These are phyloP conservation scores for Aspergillus thermomutatus DNA, from an alignment of 2,329 filamentous ascomycete genomes.

Conservation along the genomic window DNA sequence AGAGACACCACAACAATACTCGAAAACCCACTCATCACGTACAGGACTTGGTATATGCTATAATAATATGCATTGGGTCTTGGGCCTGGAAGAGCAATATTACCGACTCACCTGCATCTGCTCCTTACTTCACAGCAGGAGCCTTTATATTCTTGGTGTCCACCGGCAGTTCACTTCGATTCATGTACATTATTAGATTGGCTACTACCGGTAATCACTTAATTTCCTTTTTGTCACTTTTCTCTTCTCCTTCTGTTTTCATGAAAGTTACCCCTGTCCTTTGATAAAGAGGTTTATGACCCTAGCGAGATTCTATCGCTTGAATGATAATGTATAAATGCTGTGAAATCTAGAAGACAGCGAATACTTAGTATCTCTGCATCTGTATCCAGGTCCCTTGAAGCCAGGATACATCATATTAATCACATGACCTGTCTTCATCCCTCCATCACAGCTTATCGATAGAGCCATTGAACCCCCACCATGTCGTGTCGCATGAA, in stretches of 20 bases:
- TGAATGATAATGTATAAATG: not conserved
- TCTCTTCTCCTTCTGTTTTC: conserved; percentile 1
- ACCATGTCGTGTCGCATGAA: not conserved
- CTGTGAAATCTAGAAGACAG: not conserved
- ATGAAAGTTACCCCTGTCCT: not conserved
- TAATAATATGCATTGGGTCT: not conserved
- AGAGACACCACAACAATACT: not conserved
- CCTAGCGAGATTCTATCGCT: not conserved
- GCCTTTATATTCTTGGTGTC: not conserved
- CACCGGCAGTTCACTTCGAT: conserved; percentile 8
- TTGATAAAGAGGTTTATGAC: not conserved
- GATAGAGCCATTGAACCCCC: not conserved
- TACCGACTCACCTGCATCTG: not conserved
- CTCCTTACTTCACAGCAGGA: not conserved
- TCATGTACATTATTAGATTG: conserved; percentile 26
- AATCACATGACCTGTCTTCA: not conserved
- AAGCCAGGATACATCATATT: not conserved
- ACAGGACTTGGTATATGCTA: not conserved
- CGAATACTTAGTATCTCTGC: not conserved
- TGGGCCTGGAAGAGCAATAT: not conserved
- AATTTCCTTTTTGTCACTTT: conserved; percentile 4
- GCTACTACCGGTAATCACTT: conserved; percentile 3
- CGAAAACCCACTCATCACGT: not conserved
- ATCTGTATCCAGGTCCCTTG: not conserved
- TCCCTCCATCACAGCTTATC: not conserved